Conservation (phyloP, 1,284 basidiomycete genomes). For the Tranzscheliella williamsii region DNA sequence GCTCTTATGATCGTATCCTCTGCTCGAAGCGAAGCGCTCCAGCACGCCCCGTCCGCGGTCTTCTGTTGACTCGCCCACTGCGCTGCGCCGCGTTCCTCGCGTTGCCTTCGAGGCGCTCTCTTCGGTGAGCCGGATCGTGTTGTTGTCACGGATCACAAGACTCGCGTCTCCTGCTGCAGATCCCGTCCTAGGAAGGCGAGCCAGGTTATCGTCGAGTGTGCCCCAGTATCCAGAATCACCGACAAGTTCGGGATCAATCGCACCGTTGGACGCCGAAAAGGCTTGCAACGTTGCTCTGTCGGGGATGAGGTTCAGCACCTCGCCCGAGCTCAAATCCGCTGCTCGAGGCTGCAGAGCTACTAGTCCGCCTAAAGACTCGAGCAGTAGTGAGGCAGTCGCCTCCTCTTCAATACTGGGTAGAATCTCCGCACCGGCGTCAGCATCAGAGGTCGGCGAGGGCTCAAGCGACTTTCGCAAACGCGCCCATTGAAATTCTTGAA, state of each 20-base stretch:
- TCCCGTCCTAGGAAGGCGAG: slow-evolving; percentile 24
- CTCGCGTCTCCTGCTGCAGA: too few relatives aligned
- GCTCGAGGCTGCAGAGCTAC: slow-evolving; percentile 22
- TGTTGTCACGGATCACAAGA: slow-evolving; percentile 32
- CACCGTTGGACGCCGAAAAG: slow-evolving; percentile 26
- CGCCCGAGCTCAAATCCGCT: slow-evolving; percentile 3
- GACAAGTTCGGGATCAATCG: slow-evolving; percentile 37
- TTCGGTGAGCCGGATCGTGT: slow-evolving; percentile 29
- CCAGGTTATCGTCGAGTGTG: slow-evolving; percentile 31
- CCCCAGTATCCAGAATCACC: slow-evolving; percentile 49
- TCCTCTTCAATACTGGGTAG: slow-evolving; percentile 31
- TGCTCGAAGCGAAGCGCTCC: slow-evolving; percentile 28
- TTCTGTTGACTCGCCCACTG: slow-evolving; percentile 2
- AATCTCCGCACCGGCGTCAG: slow-evolving; percentile 8
- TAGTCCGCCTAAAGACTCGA: slow-evolving; percentile 36
- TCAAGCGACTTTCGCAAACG: slow-evolving; percentile 30
- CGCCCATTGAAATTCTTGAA: slow-evolving; percentile 53
- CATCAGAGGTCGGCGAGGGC: slow-evolving; percentile 1
- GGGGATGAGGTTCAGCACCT: slow-evolving; percentile 7
- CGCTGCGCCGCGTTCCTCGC: slow-evolving; percentile 7
- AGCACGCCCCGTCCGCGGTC: slow-evolving; percentile 22
- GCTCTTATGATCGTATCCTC: slow-evolving; percentile 23
- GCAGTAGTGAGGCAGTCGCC: slow-evolving; percentile 23
- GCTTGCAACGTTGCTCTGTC: slow-evolving; percentile 11
- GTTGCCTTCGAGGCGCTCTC: slow-evolving; percentile 27